Evolutionary conservation across 1,284 basidiomycete species (phyloP).

Genomic region (Cryptococcus depauperatus): DNA sequence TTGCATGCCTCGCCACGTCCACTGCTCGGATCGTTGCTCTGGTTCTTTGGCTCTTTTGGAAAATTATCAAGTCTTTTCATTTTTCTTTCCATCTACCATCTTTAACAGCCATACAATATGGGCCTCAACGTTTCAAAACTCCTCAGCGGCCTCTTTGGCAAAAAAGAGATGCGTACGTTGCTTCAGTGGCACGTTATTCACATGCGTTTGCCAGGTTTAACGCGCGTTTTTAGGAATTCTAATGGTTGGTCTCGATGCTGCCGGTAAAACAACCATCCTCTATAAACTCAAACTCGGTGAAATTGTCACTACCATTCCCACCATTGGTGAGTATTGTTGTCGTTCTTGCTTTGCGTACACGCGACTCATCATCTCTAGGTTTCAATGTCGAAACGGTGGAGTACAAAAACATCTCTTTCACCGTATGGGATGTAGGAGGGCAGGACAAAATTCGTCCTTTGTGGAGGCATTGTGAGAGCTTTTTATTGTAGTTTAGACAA

Average conservation of each 20-base stretch:
- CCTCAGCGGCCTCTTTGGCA: slow-evolving; percentile 85
- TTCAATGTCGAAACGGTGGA: slow-evolving; percentile 97
- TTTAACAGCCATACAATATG: slow-evolving; percentile 49
- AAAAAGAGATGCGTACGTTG: slow-evolving; percentile 96
- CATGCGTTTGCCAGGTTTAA: not conserved
- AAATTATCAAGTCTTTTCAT: not conserved
- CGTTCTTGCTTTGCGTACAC: slow-evolving; percentile 5
- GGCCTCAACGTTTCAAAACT: slow-evolving; percentile 76
- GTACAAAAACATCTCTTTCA: slow-evolving; percentile 88
- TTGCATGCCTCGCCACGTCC: not conserved
- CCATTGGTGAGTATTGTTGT: slow-evolving; percentile 68
- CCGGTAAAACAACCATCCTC: slow-evolving; percentile 94
- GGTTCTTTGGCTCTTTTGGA: not conserved
- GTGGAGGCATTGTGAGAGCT: slow-evolving; percentile 92
- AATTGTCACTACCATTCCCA: slow-evolving; percentile 98
- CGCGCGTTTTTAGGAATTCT: slow-evolving; percentile 50
- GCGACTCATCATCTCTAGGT: slow-evolving; percentile 50
- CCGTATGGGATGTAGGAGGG: slow-evolving; percentile 83
- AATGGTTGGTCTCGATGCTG: slow-evolving; percentile 89
- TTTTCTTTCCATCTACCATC: slow-evolving; percentile 5
- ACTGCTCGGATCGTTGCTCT: not conserved
- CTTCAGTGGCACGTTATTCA: not conserved
- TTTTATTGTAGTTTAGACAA: not conserved
- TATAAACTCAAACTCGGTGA: slow-evolving; percentile 98
- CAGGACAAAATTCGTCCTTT: slow-evolving; percentile 81